Evolutionary conservation across 805 yeast genomes (phyloP).

Genomic region (Wickerhamiella galacta): DNA sequence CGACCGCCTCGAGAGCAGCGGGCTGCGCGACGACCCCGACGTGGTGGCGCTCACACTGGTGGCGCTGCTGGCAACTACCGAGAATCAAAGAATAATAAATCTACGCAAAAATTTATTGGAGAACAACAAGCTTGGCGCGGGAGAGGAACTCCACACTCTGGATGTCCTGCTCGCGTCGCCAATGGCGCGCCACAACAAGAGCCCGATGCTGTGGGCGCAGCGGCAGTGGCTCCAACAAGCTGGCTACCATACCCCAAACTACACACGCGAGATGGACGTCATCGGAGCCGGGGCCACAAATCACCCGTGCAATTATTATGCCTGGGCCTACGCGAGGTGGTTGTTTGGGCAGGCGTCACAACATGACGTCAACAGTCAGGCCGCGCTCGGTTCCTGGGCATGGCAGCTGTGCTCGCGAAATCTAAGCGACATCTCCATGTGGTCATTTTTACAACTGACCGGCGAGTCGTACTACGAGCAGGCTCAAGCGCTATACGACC

Average conservation of each 20-base stretch:
- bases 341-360: conserved; percentile 6
- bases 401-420: conserved; percentile 12
- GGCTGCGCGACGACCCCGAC: not conserved
- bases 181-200: conserved; percentile 23
- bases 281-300: conserved; percentile 23
- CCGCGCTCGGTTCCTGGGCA: conserved; percentile 2
- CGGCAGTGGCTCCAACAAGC: conserved; percentile 17
- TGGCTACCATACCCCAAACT: not conserved
- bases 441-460: conserved; percentile 18
- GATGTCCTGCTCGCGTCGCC: conserved; percentile 20
- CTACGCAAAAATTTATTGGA: conserved; percentile 14
- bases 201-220: conserved; percentile 26
- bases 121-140: conserved; percentile 2
- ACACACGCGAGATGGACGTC: conserved; percentile 15
- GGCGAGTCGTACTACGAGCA: conserved; percentile 1
- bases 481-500: conserved; percentile 5
- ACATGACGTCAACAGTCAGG: not conserved
- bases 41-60: conserved; percentile 8
- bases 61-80: conserved; percentile 19
- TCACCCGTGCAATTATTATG: conserved; percentile 35
- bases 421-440: conserved; percentile 21
- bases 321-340: conserved; percentile 28
- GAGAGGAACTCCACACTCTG: conserved; percentile 15
- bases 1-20: not conserved
- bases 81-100: conserved; percentile 18